Conservation (phyloP, 768 basidiomycete genomes). For the Sarcomyxa edulis region DNA sequence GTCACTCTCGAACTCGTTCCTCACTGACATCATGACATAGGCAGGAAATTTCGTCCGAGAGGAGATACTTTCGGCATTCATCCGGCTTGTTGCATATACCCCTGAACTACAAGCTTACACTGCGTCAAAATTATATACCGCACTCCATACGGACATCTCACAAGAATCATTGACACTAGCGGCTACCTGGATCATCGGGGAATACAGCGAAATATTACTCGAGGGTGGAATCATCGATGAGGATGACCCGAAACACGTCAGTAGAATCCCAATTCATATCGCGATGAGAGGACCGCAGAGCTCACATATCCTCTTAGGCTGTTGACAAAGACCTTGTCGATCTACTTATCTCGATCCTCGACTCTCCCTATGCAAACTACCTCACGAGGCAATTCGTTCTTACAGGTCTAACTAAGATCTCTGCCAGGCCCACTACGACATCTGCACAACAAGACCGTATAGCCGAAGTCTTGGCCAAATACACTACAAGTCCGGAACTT, state of each 20-base stretch:
- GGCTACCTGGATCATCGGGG: conserved; percentile 94
- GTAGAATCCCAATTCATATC: conserved; percentile 11
- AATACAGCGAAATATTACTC: conserved; percentile 88
- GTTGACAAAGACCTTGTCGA: conserved; percentile 82
- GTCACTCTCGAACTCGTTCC: neutral
- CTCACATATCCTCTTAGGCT: conserved; percentile 36
- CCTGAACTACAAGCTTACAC: conserved; percentile 96
- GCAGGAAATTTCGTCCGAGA: conserved; percentile 98
- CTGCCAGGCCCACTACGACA: conserved; percentile 69
- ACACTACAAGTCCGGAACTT: conserved; percentile 84
- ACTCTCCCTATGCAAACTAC: conserved; percentile 92
- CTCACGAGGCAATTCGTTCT: conserved; percentile 91
- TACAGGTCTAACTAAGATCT: conserved; percentile 84
- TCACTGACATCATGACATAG: conserved; percentile 30
- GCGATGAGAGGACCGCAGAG: neutral
- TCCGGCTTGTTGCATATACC: conserved; percentile 93
- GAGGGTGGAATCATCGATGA: conserved; percentile 78
- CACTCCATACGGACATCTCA: conserved; percentile 87
- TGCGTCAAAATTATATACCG: conserved; percentile 82
- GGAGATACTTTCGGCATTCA: conserved; percentile 92
- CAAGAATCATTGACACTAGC: conserved; percentile 94
- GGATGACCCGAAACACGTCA: conserved; percentile 65
- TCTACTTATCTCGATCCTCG: conserved; percentile 78
- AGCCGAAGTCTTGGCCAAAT: conserved; percentile 69
- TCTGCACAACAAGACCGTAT: conserved; percentile 73